Evolutionary conservation across 2,329 filamentous ascomycete species (phyloP), one percentile per base, ranked within the genome.

Genomic region (Triangularia setosa): DNA sequence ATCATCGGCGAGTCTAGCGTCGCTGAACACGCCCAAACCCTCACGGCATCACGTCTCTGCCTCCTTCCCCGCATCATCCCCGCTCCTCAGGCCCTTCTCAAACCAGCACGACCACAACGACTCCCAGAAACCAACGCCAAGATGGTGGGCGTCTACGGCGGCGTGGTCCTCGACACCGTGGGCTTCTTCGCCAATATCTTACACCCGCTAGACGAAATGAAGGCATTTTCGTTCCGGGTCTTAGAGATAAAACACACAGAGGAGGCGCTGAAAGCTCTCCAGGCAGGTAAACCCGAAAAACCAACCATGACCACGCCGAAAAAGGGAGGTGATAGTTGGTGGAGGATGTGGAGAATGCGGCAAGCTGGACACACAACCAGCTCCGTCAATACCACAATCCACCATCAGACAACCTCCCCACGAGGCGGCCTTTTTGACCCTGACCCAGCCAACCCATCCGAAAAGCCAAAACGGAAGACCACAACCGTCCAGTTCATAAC

Each of bases 111-210:
- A 2, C 84, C 84, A 7, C 77, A 76, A 27, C 80, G 85, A 54
- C 80, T 88, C 71, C 85, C 86, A 54, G 80, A 83, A 66, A 79
- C 80, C 16, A 76, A 79, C 16, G 84, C 84, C 48, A 80, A 80
- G 61, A 83, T 87, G 71, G 80, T 82, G 1, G 85, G 85, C n/a
- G 84, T 87, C 8, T 80, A 83, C 67, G 85, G 81, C 65, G 86
- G 85, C 57, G 82, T 81, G 3, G 76, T 79, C 1, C 78, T 86
- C 27, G 79, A 82, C 62, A 80, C 82, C 1, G 80, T 87, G 4
- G 85, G 85, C 62, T 87, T 86, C 77, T 88, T 88, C 68, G 83
- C 85, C 48, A 85, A 85, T 68, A 84, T 87, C 66, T 80, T 88
- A 63, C 83, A 85, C 60, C 82, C 81, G 3, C 79, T 86, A 21